These are phyloP conservation scores for Fusarium verrucosum DNA, from an alignment of 2,329 filamentous ascomycete species.

Conservation along the genomic window DNA sequence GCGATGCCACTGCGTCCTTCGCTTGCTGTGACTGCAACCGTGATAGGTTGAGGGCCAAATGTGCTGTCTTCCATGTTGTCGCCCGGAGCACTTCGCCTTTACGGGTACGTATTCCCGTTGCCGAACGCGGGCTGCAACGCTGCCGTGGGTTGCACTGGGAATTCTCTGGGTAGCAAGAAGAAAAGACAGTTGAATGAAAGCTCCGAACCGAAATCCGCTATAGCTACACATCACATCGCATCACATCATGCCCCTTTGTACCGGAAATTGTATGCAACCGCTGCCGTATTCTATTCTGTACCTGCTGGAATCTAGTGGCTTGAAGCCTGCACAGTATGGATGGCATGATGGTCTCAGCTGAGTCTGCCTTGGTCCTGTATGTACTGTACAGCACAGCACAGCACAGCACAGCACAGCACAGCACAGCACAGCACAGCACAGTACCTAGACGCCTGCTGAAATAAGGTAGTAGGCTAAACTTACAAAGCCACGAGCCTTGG, in stretches of 20 bases:
- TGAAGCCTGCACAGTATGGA: conserved; percentile 13
- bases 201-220: conserved; percentile 9
- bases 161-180: background rate
- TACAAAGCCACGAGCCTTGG: conserved; percentile 12
- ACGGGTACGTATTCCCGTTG: conserved; percentile 29
- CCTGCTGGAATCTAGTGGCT: background rate
- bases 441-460: background rate
- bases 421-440: too few relatives aligned
- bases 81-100: conserved; percentile 32
- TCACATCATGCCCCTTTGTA: conserved; percentile 12
- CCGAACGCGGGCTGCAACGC: conserved; percentile 29
- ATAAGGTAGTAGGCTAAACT: background rate
- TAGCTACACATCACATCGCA: conserved; percentile 1
- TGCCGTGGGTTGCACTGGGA: conserved; percentile 11
- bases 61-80: conserved; percentile 23
- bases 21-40: conserved; percentile 3
- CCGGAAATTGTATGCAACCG: conserved; percentile 2
- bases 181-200: background rate
- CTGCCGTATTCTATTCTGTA: conserved; percentile 7
- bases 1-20: conserved; percentile 27
- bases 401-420: too few relatives aligned
- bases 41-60: conserved; percentile 26
- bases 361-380: too few relatives aligned
- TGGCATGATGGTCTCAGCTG: conserved; percentile 8
- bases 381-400: too few relatives aligned